Conservation (phyloP, 176 grass and related monocot genomes). For the Carex scoparia region DNA sequence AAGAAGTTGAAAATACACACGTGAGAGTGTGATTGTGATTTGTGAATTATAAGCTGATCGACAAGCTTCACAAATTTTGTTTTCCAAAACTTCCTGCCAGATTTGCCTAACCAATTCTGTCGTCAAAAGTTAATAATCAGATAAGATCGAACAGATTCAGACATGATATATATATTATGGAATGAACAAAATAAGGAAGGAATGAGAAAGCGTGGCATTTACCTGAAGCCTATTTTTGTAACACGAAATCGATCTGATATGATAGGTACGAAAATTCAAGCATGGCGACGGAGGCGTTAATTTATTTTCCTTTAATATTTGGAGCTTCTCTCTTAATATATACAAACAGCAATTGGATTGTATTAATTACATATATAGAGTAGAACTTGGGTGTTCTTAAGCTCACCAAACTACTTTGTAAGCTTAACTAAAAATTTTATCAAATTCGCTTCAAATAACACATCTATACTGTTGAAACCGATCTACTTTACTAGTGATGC, state of each 20-base stretch:
- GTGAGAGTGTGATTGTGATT: constrained; percentile 4
- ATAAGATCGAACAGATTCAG: neutral
- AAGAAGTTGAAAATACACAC: neutral
- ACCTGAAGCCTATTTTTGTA: constrained; percentile 9
- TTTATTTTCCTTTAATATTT: neutral
- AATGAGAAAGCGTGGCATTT: constrained; percentile 14
- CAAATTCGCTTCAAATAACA: no score
- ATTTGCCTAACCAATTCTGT: constrained; percentile 21
- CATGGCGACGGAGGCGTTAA: neutral
- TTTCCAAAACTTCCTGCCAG: constrained; percentile 16
- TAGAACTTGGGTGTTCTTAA: no score
- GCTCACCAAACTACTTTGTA: no score
- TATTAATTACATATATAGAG: neutral
- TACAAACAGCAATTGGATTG: neutral
- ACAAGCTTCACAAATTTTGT: neutral
- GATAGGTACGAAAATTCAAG: constrained; percentile 11
- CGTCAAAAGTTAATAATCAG: neutral
- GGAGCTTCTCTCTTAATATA: neutral
- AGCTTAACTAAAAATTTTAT: no score
- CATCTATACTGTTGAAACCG: no score
- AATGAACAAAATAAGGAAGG: neutral
- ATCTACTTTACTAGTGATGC: no score
- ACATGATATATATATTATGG: neutral
- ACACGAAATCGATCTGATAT: neutral
- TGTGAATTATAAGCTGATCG: neutral